Conservation (phyloP, 2,329 filamentous ascomycete species). For the Helotiales sp. region DNA sequence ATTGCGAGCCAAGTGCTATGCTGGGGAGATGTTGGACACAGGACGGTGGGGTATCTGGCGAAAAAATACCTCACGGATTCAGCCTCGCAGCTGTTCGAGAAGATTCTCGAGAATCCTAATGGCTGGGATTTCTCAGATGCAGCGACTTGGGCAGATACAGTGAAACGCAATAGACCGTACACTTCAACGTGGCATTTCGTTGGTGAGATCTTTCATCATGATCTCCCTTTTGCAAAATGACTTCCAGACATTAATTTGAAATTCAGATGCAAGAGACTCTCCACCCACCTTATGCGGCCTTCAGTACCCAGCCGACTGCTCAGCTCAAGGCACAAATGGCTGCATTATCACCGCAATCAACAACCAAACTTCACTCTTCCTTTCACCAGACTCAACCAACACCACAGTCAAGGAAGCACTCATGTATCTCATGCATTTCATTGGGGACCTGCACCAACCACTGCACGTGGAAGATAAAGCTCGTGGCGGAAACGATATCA, state of each 20-base stretch:
- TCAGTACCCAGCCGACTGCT: slow-evolving; percentile 53
- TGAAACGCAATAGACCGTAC: slow-evolving; percentile 56
- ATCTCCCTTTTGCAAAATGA: too few species aligned
- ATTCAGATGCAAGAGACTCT: slow-evolving; percentile 47
- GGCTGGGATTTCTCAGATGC: slow-evolving; percentile 20
- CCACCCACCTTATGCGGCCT: neutral
- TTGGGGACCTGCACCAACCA: slow-evolving; percentile 71
- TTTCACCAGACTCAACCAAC: slow-evolving; percentile 52
- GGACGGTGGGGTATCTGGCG: slow-evolving; percentile 65
- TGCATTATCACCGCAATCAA: slow-evolving; percentile 56
- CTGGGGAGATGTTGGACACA: slow-evolving; percentile 58
- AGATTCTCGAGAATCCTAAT: slow-evolving; percentile 9
- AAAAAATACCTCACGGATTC: slow-evolving; percentile 60
- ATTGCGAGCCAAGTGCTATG: neutral
- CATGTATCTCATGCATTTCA: slow-evolving; percentile 71
- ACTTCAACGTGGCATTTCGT: slow-evolving; percentile 69
- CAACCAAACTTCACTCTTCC: slow-evolving; percentile 53
- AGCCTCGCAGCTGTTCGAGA: slow-evolving; percentile 51
- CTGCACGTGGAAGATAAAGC: slow-evolving; percentile 66
- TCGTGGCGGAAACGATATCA: slow-evolving; percentile 69
- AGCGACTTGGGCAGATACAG: slow-evolving; percentile 20
- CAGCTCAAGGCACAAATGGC: slow-evolving; percentile 49
- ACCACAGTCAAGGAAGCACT: slow-evolving; percentile 39
- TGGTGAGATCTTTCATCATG: slow-evolving; percentile 67
- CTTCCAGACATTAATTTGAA: neutral